Conservation (phyloP, 805 yeast species). For the Myxozyma neotropica region DNA sequence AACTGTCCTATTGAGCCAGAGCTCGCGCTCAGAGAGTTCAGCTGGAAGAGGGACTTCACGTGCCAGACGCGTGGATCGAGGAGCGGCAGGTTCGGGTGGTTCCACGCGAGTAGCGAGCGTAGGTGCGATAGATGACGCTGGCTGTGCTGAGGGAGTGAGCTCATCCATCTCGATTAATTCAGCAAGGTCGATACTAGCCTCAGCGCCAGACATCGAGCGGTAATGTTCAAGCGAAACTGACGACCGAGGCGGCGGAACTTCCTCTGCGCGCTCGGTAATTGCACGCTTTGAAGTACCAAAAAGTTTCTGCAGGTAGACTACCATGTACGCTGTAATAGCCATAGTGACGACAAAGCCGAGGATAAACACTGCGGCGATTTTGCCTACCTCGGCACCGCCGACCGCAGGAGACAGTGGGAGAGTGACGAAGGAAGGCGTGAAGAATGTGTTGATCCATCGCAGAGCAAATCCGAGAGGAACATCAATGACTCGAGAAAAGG, state of each 20-base stretch:
- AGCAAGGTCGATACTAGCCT: background rate
- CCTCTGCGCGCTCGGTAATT: conserved; percentile 36
- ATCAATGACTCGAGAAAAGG: conserved; percentile 40
- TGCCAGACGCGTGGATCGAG: background rate
- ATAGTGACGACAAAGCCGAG: conserved; percentile 62
- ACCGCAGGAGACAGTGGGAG: conserved; percentile 70
- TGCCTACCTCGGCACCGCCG: conserved; percentile 66
- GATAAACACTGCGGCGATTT: conserved; percentile 72
- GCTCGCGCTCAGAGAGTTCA: conserved; percentile 4
- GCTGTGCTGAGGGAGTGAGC: background rate
- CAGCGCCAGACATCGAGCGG: background rate
- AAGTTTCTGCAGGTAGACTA: conserved; percentile 48
- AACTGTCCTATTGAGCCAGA: conserved; percentile 3
- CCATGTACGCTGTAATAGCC: conserved; percentile 53
- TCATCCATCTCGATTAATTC: conserved; percentile 18
- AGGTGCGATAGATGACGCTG: background rate
- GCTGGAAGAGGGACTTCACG: conserved; percentile 1
- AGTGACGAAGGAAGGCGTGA: conserved; percentile 75
- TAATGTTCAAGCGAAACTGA: background rate
- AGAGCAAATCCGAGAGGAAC: conserved; percentile 70
- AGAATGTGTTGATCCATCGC: conserved; percentile 77
- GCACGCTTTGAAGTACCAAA: conserved; percentile 35
- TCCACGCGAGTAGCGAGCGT: background rate
- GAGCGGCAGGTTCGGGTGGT: conserved; percentile 4
- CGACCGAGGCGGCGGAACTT: conserved; percentile 19